Evolutionary conservation across 139 green algal species (phyloP).

Genomic region (Picochlorum costavermella): DNA sequence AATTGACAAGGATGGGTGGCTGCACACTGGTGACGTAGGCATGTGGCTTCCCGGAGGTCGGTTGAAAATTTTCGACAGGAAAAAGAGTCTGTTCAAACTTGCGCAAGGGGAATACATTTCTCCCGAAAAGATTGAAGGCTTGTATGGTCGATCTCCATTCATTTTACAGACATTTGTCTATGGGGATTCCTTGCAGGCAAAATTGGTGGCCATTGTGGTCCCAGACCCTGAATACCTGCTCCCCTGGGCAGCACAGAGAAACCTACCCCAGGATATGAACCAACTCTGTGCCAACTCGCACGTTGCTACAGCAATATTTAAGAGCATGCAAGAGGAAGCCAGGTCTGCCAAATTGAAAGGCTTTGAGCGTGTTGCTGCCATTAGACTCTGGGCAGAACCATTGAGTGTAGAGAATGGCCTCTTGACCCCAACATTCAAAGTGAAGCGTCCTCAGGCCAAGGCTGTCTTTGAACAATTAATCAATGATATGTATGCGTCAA

Average conservation of each 20-base stretch:
- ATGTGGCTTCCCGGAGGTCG: slow-evolving; percentile 61
- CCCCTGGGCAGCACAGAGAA: slow-evolving; percentile 70
- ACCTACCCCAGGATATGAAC: slow-evolving; percentile 23
- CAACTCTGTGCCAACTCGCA: slow-evolving; percentile 13
- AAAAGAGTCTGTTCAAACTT: slow-evolving; percentile 97
- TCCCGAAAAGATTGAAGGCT: slow-evolving; percentile 96
- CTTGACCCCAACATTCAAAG: slow-evolving; percentile 87
- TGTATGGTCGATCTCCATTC: slow-evolving; percentile 67
- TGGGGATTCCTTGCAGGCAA: slow-evolving; percentile 66
- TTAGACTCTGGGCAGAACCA: slow-evolving; percentile 64
- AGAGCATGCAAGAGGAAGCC: slow-evolving; percentile 73
- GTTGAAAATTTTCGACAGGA: slow-evolving; percentile 96
- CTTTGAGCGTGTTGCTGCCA: slow-evolving; percentile 76
- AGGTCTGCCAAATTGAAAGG: slow-evolving; percentile 66
- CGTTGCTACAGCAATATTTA: slow-evolving; percentile 53
- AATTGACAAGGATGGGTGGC: slow-evolving; percentile 84
- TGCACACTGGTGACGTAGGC: slow-evolving; percentile 91
- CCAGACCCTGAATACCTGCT: slow-evolving; percentile 85
- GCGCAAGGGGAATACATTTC: slow-evolving; percentile 83
- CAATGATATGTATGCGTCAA: slow-evolving; percentile 41
- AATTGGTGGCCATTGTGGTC: slow-evolving; percentile 85
- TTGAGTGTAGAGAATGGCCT: slow-evolving; percentile 88
- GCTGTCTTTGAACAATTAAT: slow-evolving; percentile 39
- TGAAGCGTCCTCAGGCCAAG: slow-evolving; percentile 67
- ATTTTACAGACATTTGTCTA: slow-evolving; percentile 83